phyloP scores from a whole-genome alignment of 2,329 filamentous ascomycete species.

The Graphilbum fragrans region DNA sequence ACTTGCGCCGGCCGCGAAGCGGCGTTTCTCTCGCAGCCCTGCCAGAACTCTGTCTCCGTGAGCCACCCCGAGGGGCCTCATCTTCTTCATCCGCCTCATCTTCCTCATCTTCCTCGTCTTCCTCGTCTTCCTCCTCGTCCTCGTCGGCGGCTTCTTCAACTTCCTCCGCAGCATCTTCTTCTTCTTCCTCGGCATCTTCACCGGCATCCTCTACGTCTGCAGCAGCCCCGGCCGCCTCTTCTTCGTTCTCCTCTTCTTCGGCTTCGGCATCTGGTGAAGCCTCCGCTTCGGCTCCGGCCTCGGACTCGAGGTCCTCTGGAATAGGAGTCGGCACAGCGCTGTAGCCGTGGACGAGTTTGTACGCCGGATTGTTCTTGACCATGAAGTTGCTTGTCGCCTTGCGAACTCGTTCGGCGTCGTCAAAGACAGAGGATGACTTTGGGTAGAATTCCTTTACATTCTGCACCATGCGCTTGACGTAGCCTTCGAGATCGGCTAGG shows the following conservation, averaged over 20 bases:
- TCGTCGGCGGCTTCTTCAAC: slow-evolving; percentile 21
- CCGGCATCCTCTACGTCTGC: slow-evolving; percentile 10
- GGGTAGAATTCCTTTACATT: slow-evolving; percentile 81
- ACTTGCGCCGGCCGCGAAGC: slow-evolving; percentile 5
- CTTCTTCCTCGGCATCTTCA: slow-evolving; percentile 7
- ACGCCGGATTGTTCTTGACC: slow-evolving; percentile 77
- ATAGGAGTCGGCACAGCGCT: slow-evolving; percentile 62
- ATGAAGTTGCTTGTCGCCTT: slow-evolving; percentile 83
- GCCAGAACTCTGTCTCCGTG: slow-evolving; percentile 10
- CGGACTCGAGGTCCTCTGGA: slow-evolving; percentile 33
- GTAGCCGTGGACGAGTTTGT: slow-evolving; percentile 53
- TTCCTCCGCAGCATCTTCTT: slow-evolving; percentile 14
- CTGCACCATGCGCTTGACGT: slow-evolving; percentile 75
- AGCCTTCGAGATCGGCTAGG: slow-evolving; percentile 67
- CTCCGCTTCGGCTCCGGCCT: slow-evolving; percentile 18
- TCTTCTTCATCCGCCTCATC: slow-evolving; percentile 21
- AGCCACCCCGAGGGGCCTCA: slow-evolving; percentile 13
- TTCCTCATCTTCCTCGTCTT: too few species aligned
- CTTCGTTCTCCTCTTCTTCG: slow-evolving; percentile 19
- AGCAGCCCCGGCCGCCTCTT: slow-evolving; percentile 10
- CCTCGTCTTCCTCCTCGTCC: slow-evolving; percentile 15
- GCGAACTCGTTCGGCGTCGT: slow-evolving; percentile 75
- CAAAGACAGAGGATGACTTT: slow-evolving; percentile 58
- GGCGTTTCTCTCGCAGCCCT: slow-evolving; percentile 5
- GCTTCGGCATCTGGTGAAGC: slow-evolving; percentile 21